phyloP scores from a whole-genome alignment of 169 alveolate genomes.

The Plasmodium vinckei region DNA sequence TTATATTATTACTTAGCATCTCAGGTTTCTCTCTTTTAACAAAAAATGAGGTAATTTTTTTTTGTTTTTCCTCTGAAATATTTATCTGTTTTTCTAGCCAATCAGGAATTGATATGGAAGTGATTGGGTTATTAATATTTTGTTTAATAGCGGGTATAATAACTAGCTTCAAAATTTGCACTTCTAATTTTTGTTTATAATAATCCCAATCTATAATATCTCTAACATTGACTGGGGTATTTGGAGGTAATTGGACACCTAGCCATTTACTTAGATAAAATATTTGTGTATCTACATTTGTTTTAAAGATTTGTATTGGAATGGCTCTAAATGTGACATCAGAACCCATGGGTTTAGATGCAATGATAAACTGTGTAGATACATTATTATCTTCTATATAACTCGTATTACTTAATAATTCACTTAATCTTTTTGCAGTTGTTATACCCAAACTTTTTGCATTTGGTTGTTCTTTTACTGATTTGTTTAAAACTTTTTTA shows the following conservation, averaged over 20 bases:
- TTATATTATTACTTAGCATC: slow-evolving; percentile 10
- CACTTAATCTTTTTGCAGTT: slow-evolving; percentile 95
- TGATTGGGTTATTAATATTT: slow-evolving; percentile 94
- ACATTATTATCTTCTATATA: slow-evolving; percentile 87
- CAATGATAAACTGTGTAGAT: slow-evolving; percentile 92
- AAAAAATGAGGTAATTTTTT: slow-evolving; percentile 77
- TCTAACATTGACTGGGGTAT: slow-evolving; percentile 90
- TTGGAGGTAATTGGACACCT: slow-evolving; percentile 88
- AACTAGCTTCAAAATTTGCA: slow-evolving; percentile 93
- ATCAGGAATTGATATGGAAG: slow-evolving; percentile 94
- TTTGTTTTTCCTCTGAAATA: slow-evolving; percentile 78
- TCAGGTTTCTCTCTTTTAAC: slow-evolving; percentile 29
- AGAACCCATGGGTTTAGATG: slow-evolving; percentile 94
- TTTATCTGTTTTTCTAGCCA: slow-evolving; percentile 91
- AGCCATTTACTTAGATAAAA: slow-evolving; percentile 87
- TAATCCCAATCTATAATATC: slow-evolving; percentile 97
- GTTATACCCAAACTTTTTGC: slow-evolving; percentile 95
- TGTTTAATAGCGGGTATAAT: slow-evolving; percentile 97
- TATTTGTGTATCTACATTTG: slow-evolving; percentile 85
- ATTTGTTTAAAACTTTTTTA: slow-evolving; percentile 91
- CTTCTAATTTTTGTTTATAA: slow-evolving; percentile 95
- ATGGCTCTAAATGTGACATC: slow-evolving; percentile 97
- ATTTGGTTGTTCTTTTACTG: slow-evolving; percentile 93
- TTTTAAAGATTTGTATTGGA: slow-evolving; percentile 94
- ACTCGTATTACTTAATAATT: slow-evolving; percentile 90